Conservation (phyloP, 164 flowering plant genomes). For the Litsea cubeba region DNA sequence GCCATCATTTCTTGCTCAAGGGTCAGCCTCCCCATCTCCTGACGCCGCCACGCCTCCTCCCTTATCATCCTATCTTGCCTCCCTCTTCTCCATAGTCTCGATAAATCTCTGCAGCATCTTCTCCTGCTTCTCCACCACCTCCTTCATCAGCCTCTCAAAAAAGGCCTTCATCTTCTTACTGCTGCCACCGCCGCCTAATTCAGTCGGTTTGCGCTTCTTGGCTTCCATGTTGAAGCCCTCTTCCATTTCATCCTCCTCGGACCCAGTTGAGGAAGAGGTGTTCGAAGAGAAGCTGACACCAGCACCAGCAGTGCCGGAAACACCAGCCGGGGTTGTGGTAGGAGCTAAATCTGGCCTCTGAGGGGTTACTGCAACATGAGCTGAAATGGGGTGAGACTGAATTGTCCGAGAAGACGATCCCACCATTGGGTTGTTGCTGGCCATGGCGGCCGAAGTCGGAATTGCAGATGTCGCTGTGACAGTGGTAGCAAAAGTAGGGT, state of each 20-base stretch:
- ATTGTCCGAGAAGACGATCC: background rate
- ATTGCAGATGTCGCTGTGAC: conserved; percentile 5
- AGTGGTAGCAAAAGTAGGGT: background rate
- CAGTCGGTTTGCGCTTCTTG: conserved; percentile 38
- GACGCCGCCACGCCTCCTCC: conserved; percentile 76
- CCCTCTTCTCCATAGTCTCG: conserved; percentile 68
- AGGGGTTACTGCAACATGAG: background rate
- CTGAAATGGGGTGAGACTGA: background rate
- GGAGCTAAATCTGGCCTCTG: conserved; percentile 2
- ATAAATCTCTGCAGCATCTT: conserved; percentile 56
- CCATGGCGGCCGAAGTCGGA: conserved; percentile 5
- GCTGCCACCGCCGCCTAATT: conserved; percentile 12
- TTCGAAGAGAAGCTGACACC: conserved; percentile 51
- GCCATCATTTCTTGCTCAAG: conserved; percentile 59
- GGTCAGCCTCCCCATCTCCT: conserved; percentile 51
- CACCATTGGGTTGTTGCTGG: conserved; percentile 5
- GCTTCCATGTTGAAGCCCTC: conserved; percentile 10
- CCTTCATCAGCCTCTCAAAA: conserved; percentile 57
- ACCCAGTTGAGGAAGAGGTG: conserved; percentile 32
- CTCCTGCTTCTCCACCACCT: conserved; percentile 75
- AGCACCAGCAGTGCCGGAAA: conserved; percentile 8
- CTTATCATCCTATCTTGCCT: conserved; percentile 60
- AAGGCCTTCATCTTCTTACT: conserved; percentile 46
- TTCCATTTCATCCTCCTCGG: conserved; percentile 10
- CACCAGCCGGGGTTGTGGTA: background rate